Conservation (phyloP, 2,329 filamentous ascomycete genomes). For the Microdochium bolleyi region DNA sequence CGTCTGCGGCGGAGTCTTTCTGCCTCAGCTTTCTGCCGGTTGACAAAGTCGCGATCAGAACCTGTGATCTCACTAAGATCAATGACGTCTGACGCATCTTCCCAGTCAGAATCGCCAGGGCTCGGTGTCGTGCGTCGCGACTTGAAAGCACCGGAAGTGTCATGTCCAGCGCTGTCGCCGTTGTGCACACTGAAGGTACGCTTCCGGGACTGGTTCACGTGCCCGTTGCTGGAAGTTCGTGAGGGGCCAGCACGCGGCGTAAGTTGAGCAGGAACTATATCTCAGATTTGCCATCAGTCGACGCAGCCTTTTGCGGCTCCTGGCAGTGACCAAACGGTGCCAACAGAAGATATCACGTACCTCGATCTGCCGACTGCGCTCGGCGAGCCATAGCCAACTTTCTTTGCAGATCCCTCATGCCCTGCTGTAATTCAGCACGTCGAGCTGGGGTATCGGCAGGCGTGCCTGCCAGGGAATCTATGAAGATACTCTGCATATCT, state of each 20-base stretch:
- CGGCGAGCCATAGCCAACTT: conserved; percentile 15
- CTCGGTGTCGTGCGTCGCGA: conserved; percentile 21
- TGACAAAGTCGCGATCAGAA: conserved; percentile 17
- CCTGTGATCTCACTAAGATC: conserved; percentile 34
- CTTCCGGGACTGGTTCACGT: conserved; percentile 10
- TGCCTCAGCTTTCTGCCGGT: conserved; percentile 23
- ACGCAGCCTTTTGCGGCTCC: no score
- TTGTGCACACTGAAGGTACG: conserved; percentile 17
- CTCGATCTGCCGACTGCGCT: not conserved
- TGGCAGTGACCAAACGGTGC: not conserved
- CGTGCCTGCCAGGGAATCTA: conserved; percentile 29
- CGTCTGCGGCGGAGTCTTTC: conserved; percentile 26
- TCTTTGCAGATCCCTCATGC: conserved; percentile 24
- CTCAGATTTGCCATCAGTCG: no score
- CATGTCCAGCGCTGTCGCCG: conserved; percentile 1
- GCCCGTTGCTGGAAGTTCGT: not conserved
- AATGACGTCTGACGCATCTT: conserved; percentile 4
- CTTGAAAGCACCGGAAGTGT: conserved; percentile 14
- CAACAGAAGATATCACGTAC: conserved; percentile 1
- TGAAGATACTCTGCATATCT: conserved; percentile 30
- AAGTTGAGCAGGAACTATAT: not conserved
- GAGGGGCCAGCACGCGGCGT: conserved; percentile 1
- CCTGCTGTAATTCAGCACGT: conserved; percentile 9
- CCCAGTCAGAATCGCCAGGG: conserved; percentile 1
- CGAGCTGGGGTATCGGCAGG: conserved; percentile 8